These are phyloP conservation scores for Arctium lappa DNA, from an alignment of 129 eudicot genomes.

Conservation along the genomic window DNA sequence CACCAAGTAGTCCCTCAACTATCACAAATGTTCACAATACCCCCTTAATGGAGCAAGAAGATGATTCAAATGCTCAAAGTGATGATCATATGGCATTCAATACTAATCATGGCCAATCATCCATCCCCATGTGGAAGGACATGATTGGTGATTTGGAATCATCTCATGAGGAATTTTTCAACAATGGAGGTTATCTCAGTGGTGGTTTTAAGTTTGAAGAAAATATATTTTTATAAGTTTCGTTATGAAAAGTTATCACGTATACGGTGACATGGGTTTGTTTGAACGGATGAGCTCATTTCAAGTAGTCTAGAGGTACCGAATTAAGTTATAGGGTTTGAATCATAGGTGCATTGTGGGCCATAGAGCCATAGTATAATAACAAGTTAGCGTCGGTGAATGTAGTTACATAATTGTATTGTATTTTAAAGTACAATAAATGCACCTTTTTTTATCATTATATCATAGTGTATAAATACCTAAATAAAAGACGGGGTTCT, in stretches of 20 bases:
- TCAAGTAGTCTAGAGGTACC: background rate
- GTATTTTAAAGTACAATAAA: background rate
- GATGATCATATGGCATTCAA: background rate
- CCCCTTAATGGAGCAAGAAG: constrained; percentile 20
- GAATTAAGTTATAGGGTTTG: background rate
- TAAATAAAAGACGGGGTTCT: background rate
- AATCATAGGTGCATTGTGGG: background rate
- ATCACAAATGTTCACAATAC: constrained; percentile 9
- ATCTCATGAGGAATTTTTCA: background rate
- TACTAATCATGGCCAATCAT: background rate
- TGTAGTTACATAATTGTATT: background rate
- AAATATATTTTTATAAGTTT: constrained; percentile 1
- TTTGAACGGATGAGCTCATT: background rate
- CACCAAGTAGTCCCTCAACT: constrained; percentile 24
- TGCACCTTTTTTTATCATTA: background rate
- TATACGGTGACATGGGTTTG: background rate
- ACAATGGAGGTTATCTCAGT: background rate
- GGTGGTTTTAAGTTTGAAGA: constrained; percentile 16
- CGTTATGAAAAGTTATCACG: background rate
- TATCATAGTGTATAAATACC: background rate
- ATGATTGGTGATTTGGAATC: constrained; percentile 11
- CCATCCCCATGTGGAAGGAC: constrained; percentile 7
- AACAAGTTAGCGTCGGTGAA: background rate
- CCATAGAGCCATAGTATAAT: background rate
- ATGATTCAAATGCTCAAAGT: constrained; percentile 24